These are phyloP conservation scores for Clavispora vitiphila DNA, from an alignment of 805 yeast genomes.

Conservation along the genomic window DNA sequence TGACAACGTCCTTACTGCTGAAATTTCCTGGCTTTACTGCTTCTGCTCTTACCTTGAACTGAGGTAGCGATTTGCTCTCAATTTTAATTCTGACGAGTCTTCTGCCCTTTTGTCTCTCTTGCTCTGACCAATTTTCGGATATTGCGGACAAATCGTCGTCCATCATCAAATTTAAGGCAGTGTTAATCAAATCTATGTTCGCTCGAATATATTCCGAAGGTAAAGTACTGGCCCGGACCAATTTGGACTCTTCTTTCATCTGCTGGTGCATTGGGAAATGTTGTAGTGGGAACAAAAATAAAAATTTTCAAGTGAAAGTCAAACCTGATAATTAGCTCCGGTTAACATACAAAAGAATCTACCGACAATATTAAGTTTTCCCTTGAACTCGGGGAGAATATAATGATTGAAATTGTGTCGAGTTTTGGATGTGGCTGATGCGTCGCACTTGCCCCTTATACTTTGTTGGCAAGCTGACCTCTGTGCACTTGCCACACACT, in stretches of 20 bases:
- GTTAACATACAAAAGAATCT: too few relatives aligned
- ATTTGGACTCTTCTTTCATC: neutral
- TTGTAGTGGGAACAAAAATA: neutral
- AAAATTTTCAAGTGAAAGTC: neutral
- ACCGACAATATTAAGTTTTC: too few relatives aligned
- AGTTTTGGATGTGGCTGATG: slow-evolving; percentile 1
- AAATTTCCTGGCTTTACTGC: neutral
- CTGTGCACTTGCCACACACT: neutral
- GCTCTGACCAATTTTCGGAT: slow-evolving; percentile 43
- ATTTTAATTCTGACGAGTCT: slow-evolving; percentile 45
- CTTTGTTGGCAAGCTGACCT: neutral
- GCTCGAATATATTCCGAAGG: slow-evolving; percentile 13
- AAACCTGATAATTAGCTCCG: too few relatives aligned
- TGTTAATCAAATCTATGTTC: slow-evolving; percentile 17
- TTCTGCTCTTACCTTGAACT: neutral
- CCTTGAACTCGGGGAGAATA: too few relatives aligned
- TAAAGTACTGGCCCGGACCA: slow-evolving; percentile 14
- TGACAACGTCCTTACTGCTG: slow-evolving; percentile 38
- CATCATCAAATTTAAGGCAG: slow-evolving; percentile 25
- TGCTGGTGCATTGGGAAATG: neutral
- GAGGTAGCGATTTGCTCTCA: slow-evolving; percentile 21
- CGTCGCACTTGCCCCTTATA: neutral
- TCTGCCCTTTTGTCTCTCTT: slow-evolving; percentile 39
- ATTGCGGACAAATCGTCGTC: slow-evolving; percentile 30
- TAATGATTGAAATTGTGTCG: too few relatives aligned